A percentile compares a stretch with the other conserved stretches of the same genome.
Evolutionary conservation across 2,329 filamentous ascomycete genomes (phyloP).

Genomic region (Capronia epimyces): DNA sequence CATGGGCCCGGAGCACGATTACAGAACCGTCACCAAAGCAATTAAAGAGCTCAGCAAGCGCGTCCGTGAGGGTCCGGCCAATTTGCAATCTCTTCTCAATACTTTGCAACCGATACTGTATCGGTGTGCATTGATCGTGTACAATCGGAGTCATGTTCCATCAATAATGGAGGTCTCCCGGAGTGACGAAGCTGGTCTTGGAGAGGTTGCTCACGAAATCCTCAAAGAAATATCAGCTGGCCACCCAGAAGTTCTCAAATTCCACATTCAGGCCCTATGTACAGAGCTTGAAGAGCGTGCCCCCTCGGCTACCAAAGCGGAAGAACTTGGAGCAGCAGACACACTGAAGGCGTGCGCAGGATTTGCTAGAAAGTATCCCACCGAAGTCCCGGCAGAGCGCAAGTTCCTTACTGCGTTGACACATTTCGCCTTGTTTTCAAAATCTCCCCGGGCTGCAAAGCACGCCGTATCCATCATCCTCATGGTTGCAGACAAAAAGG

Average conservation of each 20-base stretch:
- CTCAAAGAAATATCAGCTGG: conserved; percentile 85
- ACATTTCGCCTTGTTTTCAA: conserved; percentile 75
- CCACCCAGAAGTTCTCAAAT: conserved; percentile 86
- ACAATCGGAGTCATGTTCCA: conserved; percentile 89
- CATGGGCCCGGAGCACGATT: conserved; percentile 80
- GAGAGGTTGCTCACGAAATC: conserved; percentile 75
- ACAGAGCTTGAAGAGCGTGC: conserved; percentile 76
- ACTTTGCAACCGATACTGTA: conserved; percentile 79
- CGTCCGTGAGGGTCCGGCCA: conserved; percentile 59
- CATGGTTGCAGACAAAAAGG: conserved; percentile 68
- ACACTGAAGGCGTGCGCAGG: conserved; percentile 90
- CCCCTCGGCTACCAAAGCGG: conserved; percentile 61
- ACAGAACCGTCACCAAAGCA: conserved; percentile 81
- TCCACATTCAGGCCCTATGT: conserved; percentile 86
- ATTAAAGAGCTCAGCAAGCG: conserved; percentile 85
- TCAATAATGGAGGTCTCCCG: conserved; percentile 83
- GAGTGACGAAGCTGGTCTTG: conserved; percentile 73
- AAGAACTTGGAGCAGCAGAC: conserved; percentile 72
- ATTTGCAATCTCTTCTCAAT: conserved; percentile 55
- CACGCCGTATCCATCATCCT: conserved; percentile 89
- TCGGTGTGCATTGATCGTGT: conserved; percentile 74
- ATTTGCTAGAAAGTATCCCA: conserved; percentile 79
- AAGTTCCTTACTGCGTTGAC: conserved; percentile 76
- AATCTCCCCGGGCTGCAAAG: conserved; percentile 78
- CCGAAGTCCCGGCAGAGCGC: conserved; percentile 74